Evolutionary conservation across 2,329 filamentous ascomycete genomes (phyloP).

Genomic region (Zymoseptoria brevis): DNA sequence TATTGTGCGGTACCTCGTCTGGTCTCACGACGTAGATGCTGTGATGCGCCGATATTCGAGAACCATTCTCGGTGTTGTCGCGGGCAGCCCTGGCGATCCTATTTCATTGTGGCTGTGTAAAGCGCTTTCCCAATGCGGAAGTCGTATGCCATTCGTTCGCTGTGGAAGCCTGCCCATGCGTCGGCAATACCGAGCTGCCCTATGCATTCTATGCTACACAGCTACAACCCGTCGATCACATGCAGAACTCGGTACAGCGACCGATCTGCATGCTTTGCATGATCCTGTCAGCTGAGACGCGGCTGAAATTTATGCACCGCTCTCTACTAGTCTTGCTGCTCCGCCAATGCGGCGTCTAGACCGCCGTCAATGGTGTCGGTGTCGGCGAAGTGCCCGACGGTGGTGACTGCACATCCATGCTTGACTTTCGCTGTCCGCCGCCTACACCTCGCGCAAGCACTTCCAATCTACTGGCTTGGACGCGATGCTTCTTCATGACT

Average conservation of each 20-base stretch:
- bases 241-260: neutral
- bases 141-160: neutral
- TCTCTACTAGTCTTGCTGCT: neutral
- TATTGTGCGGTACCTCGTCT: neutral
- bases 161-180: neutral
- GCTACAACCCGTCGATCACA: neutral
- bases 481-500: constrained; percentile 77
- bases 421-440: constrained; percentile 26
- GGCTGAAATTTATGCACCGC: neutral
- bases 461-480: constrained; percentile 58
- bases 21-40: neutral
- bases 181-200: neutral
- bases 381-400: constrained; percentile 8
- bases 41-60: neutral
- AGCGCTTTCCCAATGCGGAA: neutral
- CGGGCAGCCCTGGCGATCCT: neutral
- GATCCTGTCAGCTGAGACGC: neutral
- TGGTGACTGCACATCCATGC: constrained; percentile 50
- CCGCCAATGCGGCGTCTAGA: neutral
- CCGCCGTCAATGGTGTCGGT: neutral
- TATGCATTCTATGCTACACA: neutral
- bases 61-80: neutral
- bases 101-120: neutral
- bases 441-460: constrained; percentile 29
- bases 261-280: neutral